These are phyloP conservation scores for Fusarium robinianum DNA, from an alignment of 2,329 filamentous ascomycete genomes.

Conservation along the genomic window DNA sequence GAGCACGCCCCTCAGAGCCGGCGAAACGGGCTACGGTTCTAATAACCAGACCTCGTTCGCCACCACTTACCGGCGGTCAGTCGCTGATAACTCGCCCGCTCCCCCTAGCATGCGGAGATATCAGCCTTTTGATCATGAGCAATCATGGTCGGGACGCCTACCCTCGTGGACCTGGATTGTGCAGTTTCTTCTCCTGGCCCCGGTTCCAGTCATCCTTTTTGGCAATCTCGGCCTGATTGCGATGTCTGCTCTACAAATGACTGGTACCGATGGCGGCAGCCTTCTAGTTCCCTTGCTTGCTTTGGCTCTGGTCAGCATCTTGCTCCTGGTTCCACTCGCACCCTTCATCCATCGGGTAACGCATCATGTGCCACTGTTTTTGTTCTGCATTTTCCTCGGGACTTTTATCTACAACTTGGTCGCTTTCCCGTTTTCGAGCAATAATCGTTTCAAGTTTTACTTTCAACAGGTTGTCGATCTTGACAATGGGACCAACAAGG, in stretches of 20 bases:
- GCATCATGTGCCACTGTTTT: slow-evolving; percentile 77
- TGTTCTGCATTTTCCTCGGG: slow-evolving; percentile 72
- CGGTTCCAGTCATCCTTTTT: slow-evolving; percentile 75
- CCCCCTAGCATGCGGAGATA: slow-evolving; percentile 31
- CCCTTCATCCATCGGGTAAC: slow-evolving; percentile 89
- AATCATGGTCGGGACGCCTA: slow-evolving; percentile 80
- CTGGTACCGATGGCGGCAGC: slow-evolving; percentile 79
- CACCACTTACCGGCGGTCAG: slow-evolving; percentile 58
- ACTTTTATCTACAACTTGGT: slow-evolving; percentile 85
- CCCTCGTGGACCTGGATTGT: slow-evolving; percentile 86
- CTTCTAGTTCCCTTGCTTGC: slow-evolving; percentile 72
- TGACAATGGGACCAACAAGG: slow-evolving; percentile 69
- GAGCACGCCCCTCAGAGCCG: slow-evolving; percentile 56
- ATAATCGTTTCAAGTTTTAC: slow-evolving; percentile 81
- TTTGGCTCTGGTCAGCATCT: slow-evolving; percentile 67
- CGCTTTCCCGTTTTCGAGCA: slow-evolving; percentile 84
- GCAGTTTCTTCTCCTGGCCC: slow-evolving; percentile 80
- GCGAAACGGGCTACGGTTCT: slow-evolving; percentile 41
- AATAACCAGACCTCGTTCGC: slow-evolving; percentile 57
- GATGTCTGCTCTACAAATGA: slow-evolving; percentile 76
- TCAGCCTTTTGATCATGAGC: slow-evolving; percentile 69
- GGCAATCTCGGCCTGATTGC: slow-evolving; percentile 77
- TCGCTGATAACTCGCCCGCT: slow-evolving; percentile 38
- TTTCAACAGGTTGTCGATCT: slow-evolving; percentile 84
- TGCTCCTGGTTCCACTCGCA: slow-evolving; percentile 75